Conservation (phyloP, 306 rosid genomes). For the Alnus glutinosa region DNA sequence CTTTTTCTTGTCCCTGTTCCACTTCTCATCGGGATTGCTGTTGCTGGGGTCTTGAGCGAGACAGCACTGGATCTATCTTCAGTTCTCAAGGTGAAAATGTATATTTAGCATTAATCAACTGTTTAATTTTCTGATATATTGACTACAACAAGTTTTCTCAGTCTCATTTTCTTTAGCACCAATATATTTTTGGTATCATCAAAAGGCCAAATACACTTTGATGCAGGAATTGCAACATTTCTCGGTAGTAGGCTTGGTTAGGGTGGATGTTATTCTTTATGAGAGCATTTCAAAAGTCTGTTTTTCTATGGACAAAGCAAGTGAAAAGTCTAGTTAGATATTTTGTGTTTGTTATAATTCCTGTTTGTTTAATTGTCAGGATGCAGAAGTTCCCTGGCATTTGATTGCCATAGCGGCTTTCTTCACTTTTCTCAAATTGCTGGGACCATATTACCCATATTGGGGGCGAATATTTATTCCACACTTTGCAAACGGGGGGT, state of each 20-base stretch:
- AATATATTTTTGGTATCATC: not conserved
- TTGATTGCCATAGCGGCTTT: slow-evolving; percentile 66
- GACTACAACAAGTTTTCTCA: not conserved
- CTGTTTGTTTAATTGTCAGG: slow-evolving; percentile 53
- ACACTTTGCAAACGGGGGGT: slow-evolving; percentile 63
- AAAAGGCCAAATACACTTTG: slow-evolving; percentile 2
- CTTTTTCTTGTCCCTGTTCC: slow-evolving; percentile 66
- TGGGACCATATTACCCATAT: slow-evolving; percentile 86
- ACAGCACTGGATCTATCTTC: slow-evolving; percentile 69
- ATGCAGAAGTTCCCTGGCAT: slow-evolving; percentile 92
- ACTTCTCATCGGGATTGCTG: slow-evolving; percentile 60
- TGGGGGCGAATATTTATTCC: slow-evolving; percentile 90
- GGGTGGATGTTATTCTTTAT: not conserved
- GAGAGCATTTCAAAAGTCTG: slow-evolving; percentile 5
- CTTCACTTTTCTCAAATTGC: slow-evolving; percentile 79
- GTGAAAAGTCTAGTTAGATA: slow-evolving; percentile 7
- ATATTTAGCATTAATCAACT: slow-evolving; percentile 14
- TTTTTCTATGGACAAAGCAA: not conserved
- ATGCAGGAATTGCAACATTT: slow-evolving; percentile 10
- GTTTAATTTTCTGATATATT: slow-evolving; percentile 6
- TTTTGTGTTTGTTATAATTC: slow-evolving; percentile 9
- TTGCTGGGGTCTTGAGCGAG: slow-evolving; percentile 67
- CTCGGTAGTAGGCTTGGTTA: not conserved
- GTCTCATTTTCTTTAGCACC: not conserved
- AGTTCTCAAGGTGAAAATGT: slow-evolving; percentile 57